Base-by-base conservation (phyloP, 768 basidiomycete genomes). In the Leccinum barrowsii region DNA sequence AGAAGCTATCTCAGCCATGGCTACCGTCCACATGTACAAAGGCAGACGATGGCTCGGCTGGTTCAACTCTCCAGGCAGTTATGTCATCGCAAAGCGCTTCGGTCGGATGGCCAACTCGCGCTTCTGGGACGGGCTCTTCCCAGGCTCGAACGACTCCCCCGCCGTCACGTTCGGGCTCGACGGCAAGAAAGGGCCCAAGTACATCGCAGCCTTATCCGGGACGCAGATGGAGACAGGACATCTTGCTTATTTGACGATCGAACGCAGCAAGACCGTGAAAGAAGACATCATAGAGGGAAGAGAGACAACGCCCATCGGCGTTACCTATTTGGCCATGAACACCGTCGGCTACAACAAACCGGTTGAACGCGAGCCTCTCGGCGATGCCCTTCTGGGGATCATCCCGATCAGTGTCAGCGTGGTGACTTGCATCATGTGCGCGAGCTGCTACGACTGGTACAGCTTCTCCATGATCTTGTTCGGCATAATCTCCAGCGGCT, bases 21-120 rank as follows among this genome's bases (percentile, higher is more conserved):
- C 67, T 10, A 68, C 66, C 3, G 68, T 75, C 22, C 69, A 74
- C 48, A 49, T 75, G 4, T 72, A 67, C 52, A 17, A 49, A 34
- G 71, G 72, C 4, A 63, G 72, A 54, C 67, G 63, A 19, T 76
- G 66, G 67, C 58, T 75, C 5, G 74, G 74, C 1, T 76, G 69
- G 70, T 76, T 62, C 50, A 75, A 75, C 24, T 70, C 74, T 6
- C 75, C 75, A 0, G 74, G 75, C 7, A 71, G 72, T 50, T 69
- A 71, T 54, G 63, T 57, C 0, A 47, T 75, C 35, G 74, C 73
- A 8, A 76, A 67, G 58, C 62, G 59, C 17, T 75, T 73, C 44
- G 73, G 72, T 6, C 55, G 64, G 24, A 60, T 75, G 52, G 73
- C 75, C 0, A 63, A 67, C 21, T 64, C 66, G 3, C 65, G 65